Base-by-base conservation (phyloP, 441 rosid species). In the Hura crepitans region DNA sequence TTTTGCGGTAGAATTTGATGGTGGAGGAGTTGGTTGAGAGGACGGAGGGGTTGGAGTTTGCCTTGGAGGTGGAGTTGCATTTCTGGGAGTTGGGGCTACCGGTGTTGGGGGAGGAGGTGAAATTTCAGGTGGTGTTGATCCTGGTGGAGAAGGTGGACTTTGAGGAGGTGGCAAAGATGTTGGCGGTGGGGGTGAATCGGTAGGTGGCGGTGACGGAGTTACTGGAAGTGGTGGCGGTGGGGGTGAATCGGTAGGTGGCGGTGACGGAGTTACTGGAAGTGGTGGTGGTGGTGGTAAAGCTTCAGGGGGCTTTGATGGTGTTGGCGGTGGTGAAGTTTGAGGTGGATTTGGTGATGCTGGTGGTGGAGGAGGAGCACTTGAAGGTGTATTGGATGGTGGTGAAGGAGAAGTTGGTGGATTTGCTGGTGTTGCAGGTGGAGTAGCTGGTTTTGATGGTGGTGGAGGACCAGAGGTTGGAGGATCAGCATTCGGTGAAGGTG, bases 1-100 rank as follows among this genome's bases (percentile, higher is more conserved):
- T 18, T 63, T 53, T 71, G 80, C 49, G 68, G 81, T 65, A 57
- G 87, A 83, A 76, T 79, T 82, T 35, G 89, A 71, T 70, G 85
- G 84, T 25, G 80, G 45, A 72, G 90, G 75, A 31, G 79, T n/a
- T 68, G 77, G 65, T 47, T 60, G 76, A 72, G 83, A 64, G 74
- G 61, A 31, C 51, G 83, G 72, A 2, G 80, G 74, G 54, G 72
- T 35, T 64, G 74, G 47, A 54, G 73, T 28, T 56, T 14, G 53
- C 42, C 31, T 33, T 62, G 80, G 74, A 42, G 82, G 71, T 47
- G 84, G 79, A 37, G 85, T 67, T 65, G 69, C 61, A 74, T 70
- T 62, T 23, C 39, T 49, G 5, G 79, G 63, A 53, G 66, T 53
- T 50, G 47, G 75, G 43, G 75, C 71, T 46, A 30, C 30, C 20